phyloP scores from a whole-genome alignment of 345 rosid species.

The Camelina laxa region DNA sequence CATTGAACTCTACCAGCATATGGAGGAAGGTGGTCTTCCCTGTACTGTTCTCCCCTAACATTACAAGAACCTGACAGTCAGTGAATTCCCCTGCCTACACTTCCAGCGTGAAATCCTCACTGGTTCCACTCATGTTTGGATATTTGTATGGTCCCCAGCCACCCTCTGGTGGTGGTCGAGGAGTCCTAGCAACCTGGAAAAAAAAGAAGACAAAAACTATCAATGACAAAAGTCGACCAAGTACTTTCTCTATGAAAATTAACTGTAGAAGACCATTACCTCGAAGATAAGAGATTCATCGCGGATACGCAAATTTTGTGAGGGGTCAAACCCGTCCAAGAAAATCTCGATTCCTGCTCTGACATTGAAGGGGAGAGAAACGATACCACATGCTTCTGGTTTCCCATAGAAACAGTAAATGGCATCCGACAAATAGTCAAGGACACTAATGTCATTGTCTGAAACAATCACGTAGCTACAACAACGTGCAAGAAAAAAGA shows the following conservation, averaged over 20 bases:
- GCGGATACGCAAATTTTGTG: neutral
- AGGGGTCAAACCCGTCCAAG: constrained; percentile 40
- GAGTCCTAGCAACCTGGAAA: neutral
- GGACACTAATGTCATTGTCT: constrained; percentile 84
- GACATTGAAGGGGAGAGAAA: constrained; percentile 75
- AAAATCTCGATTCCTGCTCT: constrained; percentile 83
- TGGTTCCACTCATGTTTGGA: neutral
- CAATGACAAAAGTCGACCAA: neutral
- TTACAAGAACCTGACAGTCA: neutral
- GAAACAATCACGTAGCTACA: too few relatives aligned
- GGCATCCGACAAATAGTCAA: constrained; percentile 82
- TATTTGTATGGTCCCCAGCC: neutral
- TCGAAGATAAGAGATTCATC: neutral
- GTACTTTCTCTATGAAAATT: neutral
- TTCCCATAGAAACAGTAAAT: constrained; percentile 85
- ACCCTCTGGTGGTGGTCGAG: too few relatives aligned
- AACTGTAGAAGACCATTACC: neutral
- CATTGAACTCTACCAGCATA: neutral
- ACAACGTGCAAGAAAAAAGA: constrained; percentile 36
- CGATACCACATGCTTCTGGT: constrained; percentile 85
- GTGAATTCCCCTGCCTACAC: neutral
- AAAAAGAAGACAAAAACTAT: neutral
- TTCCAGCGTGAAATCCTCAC: neutral
- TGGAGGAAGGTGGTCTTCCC: neutral
- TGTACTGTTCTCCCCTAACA: neutral